These are phyloP conservation scores for Pleurotus salmoneostramineus DNA, from an alignment of 768 basidiomycete species.

Conservation along the genomic window DNA sequence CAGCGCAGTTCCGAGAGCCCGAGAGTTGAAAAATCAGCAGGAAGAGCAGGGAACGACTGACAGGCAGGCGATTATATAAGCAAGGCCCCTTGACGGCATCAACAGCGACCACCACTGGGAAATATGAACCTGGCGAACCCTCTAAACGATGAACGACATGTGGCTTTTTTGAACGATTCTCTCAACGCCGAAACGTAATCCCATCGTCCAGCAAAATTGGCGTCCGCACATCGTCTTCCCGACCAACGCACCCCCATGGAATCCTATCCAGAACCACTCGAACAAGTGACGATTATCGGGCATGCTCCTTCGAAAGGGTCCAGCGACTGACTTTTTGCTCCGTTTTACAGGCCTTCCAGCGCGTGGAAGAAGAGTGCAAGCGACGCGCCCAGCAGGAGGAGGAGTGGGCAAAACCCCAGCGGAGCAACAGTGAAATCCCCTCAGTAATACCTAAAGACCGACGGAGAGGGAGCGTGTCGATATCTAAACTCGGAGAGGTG, in stretches of 20 bases:
- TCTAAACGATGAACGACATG: not conserved
- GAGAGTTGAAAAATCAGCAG: too few species aligned
- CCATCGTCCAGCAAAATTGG: not conserved
- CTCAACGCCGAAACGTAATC: conserved; percentile 1
- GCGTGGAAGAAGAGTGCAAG: conserved; percentile 7
- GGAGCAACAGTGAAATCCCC: not conserved
- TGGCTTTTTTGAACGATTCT: conserved; percentile 3
- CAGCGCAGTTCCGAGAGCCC: not conserved
- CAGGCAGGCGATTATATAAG: not conserved
- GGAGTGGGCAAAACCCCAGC: not conserved
- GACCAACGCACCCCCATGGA: not conserved
- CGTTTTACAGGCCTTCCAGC: conserved; percentile 2
- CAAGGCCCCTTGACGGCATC: not conserved
- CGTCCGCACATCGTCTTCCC: not conserved
- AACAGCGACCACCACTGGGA: conserved; percentile 2
- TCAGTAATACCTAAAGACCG: not conserved
- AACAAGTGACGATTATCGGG: not conserved
- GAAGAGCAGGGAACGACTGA: not conserved
- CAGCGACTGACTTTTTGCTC: not conserved
- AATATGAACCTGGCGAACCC: conserved; percentile 3
- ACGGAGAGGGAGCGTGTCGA: conserved; percentile 6
- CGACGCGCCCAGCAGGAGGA: conserved; percentile 6
- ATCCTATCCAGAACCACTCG: conserved; percentile 7
- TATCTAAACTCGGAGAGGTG: conserved; percentile 6
- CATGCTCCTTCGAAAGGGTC: not conserved